Percentiles rank a stretch among this genome's conserved stretches.
phyloP scores from a whole-genome alignment of 257 asterid species.

The Mentha longifolia region DNA sequence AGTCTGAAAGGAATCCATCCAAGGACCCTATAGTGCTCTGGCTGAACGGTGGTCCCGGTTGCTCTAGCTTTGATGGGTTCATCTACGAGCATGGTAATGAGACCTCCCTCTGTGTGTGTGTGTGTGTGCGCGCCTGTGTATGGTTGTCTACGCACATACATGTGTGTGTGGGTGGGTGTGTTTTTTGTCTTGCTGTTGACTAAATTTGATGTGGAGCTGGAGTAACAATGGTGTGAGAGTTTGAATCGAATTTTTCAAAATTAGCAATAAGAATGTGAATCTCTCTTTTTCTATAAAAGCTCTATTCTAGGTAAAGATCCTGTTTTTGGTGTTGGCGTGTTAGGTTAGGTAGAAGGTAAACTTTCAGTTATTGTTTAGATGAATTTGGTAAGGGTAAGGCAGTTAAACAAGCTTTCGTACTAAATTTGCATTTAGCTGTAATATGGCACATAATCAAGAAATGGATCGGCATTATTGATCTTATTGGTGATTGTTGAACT shows the following conservation, averaged over 20 bases:
- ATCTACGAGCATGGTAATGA: conserved; percentile 88
- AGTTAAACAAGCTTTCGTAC: not conserved
- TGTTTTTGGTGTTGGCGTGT: not conserved
- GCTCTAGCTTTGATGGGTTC: conserved; percentile 98
- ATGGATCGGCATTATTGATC: not conserved
- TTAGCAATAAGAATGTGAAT: conserved; percentile 4
- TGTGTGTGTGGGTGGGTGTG: not conserved
- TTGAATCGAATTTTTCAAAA: conserved; percentile 12
- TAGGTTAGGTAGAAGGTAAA: conserved; percentile 19
- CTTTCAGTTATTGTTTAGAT: not conserved
- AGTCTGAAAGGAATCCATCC: conserved; percentile 72
- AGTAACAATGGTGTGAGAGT: conserved; percentile 5
- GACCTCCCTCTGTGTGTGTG: not conserved
- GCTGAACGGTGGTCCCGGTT: conserved; percentile 99
- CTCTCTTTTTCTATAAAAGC: not conserved
- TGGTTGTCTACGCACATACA: too few relatives aligned
- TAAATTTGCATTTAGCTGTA: not conserved
- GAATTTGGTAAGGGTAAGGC: not conserved
- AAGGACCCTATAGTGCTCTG: conserved; percentile 88
- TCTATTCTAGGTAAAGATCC: conserved; percentile 3
- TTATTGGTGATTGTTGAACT: too few relatives aligned
- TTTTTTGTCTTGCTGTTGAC: not conserved
- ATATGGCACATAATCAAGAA: not conserved
- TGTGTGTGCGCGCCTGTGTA: not conserved
- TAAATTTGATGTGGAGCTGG: not conserved